Conservation (phyloP, 805 yeast genomes). For the Saccharomycopsis microspora region DNA sequence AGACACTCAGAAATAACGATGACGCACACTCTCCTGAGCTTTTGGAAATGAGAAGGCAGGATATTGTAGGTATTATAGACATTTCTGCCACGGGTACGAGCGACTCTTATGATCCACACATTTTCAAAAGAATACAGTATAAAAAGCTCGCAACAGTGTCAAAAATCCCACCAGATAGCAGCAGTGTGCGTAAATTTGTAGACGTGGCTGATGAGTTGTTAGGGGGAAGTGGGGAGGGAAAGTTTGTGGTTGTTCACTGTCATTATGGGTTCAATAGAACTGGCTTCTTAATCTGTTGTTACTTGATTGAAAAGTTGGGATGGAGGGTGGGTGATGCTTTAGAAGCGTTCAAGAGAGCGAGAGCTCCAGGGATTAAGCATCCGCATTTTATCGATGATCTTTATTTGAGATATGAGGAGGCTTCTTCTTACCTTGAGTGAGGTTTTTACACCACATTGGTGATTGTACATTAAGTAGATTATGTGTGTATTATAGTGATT, state of each 20-base stretch:
- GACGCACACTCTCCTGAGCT: slow-evolving; percentile 42
- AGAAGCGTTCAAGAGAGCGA: slow-evolving; percentile 41
- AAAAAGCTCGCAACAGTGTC: slow-evolving; percentile 70
- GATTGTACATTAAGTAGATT: too few species aligned
- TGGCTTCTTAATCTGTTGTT: slow-evolving; percentile 62
- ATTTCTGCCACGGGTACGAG: slow-evolving; percentile 43
- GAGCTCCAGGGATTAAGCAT: slow-evolving; percentile 67
- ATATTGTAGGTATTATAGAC: slow-evolving; percentile 50
- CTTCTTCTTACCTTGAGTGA: too few species aligned
- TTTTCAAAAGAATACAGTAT: slow-evolving; percentile 43
- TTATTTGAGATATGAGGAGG: slow-evolving; percentile 44
- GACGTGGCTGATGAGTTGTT: slow-evolving; percentile 39
- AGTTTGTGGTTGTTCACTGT: slow-evolving; percentile 57
- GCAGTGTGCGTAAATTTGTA: slow-evolving; percentile 46
- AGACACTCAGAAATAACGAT: slow-evolving; percentile 60
- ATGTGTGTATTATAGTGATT: too few species aligned
- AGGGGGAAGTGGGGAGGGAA: slow-evolving; percentile 20
- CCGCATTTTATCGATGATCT: slow-evolving; percentile 67
- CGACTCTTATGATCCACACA: slow-evolving; percentile 59
- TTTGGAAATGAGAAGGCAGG: slow-evolving; percentile 39
- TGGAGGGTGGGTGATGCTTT: slow-evolving; percentile 56
- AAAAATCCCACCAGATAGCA: slow-evolving; percentile 58
- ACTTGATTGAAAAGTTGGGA: slow-evolving; percentile 46
- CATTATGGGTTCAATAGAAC: slow-evolving; percentile 78
- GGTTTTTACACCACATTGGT: too few species aligned